These are phyloP conservation scores for Basidiobolus meristosporus DNA, from an alignment of 371 early-diverging fungal genomes.

Conservation along the genomic window DNA sequence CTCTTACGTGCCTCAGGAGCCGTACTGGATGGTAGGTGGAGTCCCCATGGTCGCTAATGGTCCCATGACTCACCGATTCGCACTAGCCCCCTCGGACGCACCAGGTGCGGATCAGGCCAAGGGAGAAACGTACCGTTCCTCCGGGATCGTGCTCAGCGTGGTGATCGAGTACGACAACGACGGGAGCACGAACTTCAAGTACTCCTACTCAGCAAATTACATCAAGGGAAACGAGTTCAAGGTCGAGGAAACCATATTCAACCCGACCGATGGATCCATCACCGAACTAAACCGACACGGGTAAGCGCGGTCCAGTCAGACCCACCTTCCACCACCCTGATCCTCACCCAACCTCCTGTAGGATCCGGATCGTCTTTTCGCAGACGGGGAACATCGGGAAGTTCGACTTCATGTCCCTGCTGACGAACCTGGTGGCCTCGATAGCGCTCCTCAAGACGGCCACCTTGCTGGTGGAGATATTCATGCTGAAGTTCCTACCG, in stretches of 20 bases:
- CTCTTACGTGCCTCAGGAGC: conserved; percentile 12
- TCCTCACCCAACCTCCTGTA: no score
- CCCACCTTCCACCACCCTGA: no score
- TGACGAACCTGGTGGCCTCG: conserved; percentile 26
- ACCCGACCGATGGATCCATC: conserved; percentile 13
- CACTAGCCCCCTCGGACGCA: conserved; percentile 6
- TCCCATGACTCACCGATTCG: conserved; percentile 1
- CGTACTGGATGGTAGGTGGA: conserved; percentile 5
- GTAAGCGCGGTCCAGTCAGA: no score
- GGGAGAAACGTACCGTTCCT: conserved; percentile 14
- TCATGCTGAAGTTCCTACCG: conserved; percentile 24
- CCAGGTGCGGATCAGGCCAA: conserved; percentile 7
- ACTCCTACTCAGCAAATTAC: conserved; percentile 16
- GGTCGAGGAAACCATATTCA: conserved; percentile 13
- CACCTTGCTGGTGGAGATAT: conserved; percentile 21
- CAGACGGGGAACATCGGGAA: conserved; percentile 28
- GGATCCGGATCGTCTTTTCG: conserved; percentile 19
- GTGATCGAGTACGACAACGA: conserved; percentile 19
- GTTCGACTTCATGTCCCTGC: conserved; percentile 20
- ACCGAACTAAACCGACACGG: conserved; percentile 26
- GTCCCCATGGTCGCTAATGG: background rate
- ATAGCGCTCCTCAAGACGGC: conserved; percentile 25
- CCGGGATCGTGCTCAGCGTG: conserved; percentile 21
- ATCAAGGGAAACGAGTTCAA: conserved; percentile 25
- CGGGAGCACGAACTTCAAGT: conserved; percentile 9